Evolutionary conservation across 139 green algal genomes (phyloP).

Genomic region (Edaphochlamys debaryana): DNA sequence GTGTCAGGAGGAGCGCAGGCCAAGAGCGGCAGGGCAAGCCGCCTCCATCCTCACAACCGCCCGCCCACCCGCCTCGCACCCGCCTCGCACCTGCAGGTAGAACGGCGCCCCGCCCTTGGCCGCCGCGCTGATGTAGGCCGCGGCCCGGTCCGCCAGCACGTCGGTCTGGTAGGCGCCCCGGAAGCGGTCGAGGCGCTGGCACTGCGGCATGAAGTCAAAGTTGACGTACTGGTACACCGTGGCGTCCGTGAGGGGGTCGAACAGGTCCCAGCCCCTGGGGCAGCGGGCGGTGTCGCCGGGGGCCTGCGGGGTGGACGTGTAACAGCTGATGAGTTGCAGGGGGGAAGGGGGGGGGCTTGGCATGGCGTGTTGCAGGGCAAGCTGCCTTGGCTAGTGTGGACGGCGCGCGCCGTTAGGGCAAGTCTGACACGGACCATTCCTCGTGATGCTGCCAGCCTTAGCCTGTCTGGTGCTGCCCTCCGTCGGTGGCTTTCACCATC

Average conservation of each 20-base stretch:
- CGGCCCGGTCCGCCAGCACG: slow-evolving; percentile 25
- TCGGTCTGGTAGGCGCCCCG: slow-evolving; percentile 42
- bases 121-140: slow-evolving; percentile 45
- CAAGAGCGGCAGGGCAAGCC: too few relatives aligned
- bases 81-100: slow-evolving; percentile 49
- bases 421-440: too few relatives aligned
- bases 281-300: slow-evolving; percentile 25
- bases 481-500: too few relatives aligned
- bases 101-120: slow-evolving; percentile 38
- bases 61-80: too few relatives aligned
- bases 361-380: too few relatives aligned
- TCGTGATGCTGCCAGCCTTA: too few relatives aligned
- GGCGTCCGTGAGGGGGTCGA: slow-evolving; percentile 43
- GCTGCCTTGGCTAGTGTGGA: too few relatives aligned
- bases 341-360: too few relatives aligned
- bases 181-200: background rate
- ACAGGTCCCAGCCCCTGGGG: slow-evolving; percentile 42
- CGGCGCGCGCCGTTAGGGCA: too few relatives aligned
- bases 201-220: slow-evolving; percentile 38
- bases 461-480: too few relatives aligned
- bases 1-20: too few relatives aligned
- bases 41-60: too few relatives aligned
- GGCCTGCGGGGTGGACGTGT: background rate
- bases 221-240: slow-evolving; percentile 40
- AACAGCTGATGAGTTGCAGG: background rate